A percentile compares a stretch with the other conserved stretches of the same genome.
Conservation (phyloP, 192 early-diverging fungal species). For the Mortierella hygrophila region DNA sequence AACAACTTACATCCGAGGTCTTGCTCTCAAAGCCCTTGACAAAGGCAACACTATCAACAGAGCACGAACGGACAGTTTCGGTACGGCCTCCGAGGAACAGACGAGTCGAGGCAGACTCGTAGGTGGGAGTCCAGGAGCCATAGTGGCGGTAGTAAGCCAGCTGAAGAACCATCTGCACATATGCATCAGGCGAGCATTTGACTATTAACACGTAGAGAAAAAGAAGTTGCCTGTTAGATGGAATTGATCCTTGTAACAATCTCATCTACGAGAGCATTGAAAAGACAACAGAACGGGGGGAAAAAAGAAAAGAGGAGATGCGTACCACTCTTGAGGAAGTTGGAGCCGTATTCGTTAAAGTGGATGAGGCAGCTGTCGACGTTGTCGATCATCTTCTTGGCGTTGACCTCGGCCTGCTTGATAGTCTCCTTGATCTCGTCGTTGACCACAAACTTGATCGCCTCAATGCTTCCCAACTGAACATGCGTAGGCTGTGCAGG, state of each 20-base stretch:
- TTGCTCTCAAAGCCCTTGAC: slow-evolving; percentile 81
- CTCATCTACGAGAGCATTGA: too few relatives aligned
- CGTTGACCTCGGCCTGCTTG: slow-evolving; percentile 72
- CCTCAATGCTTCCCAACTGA: slow-evolving; percentile 65
- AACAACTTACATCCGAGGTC: slow-evolving; percentile 57
- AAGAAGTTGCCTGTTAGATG: not conserved
- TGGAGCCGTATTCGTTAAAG: slow-evolving; percentile 80
- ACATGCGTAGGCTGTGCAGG: slow-evolving; percentile 43
- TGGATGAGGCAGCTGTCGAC: slow-evolving; percentile 80
- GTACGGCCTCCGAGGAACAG: slow-evolving; percentile 88
- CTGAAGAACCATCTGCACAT: slow-evolving; percentile 92
- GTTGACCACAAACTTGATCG: slow-evolving; percentile 80
- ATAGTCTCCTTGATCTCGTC: slow-evolving; percentile 67
- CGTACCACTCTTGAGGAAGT: slow-evolving; percentile 84
- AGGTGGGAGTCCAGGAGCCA: slow-evolving; percentile 76
- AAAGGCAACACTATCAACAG: slow-evolving; percentile 83
- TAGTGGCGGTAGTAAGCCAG: slow-evolving; percentile 84
- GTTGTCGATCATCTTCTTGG: slow-evolving; percentile 74
- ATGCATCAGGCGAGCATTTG: slow-evolving; percentile 90
- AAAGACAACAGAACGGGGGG: not conserved
- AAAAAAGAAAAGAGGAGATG: not conserved
- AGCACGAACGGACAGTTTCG: slow-evolving; percentile 90
- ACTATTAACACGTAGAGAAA: slow-evolving; percentile 31
- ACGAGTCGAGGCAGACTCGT: slow-evolving; percentile 83
- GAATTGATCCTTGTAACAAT: too few relatives aligned